Evolutionary conservation across 108 stramenopile species (phyloP).

Genomic region (Heterococcus sp.): DNA sequence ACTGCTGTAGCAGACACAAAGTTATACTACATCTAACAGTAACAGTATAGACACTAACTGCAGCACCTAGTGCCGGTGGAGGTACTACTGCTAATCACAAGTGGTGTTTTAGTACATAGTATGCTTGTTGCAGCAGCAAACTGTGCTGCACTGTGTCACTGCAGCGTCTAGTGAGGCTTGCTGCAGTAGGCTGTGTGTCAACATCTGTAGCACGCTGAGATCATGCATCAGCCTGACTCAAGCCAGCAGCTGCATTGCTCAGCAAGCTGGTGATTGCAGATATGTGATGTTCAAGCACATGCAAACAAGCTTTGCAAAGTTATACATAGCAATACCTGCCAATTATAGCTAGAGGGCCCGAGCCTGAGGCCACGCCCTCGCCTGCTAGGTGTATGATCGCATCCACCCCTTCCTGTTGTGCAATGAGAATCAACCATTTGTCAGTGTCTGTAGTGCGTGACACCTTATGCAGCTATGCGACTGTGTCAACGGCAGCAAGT

Average conservation of each 20-base stretch:
- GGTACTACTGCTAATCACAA: no score
- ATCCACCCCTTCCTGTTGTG: conserved; percentile 7
- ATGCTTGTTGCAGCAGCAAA: no score
- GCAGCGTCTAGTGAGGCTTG: not conserved
- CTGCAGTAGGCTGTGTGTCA: no score
- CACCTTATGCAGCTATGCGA: no score
- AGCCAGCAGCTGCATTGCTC: not conserved
- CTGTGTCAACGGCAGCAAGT: no score
- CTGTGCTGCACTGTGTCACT: not conserved
- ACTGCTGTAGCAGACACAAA: not conserved
- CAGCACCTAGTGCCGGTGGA: not conserved
- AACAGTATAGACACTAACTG: not conserved
- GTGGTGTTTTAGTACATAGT: no score
- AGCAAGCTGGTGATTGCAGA: not conserved
- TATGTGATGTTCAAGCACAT: not conserved
- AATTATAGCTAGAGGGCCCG: conserved; percentile 1
- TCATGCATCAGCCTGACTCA: no score
- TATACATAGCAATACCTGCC: not conserved
- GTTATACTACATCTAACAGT: not conserved
- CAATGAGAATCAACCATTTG: not conserved
- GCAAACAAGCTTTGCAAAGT: not conserved
- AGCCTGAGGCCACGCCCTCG: conserved; percentile 5
- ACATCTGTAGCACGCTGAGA: no score
- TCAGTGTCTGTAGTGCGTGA: no score
- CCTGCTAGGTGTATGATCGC: conserved; percentile 12